Evolutionary conservation across 306 rosid genomes (phyloP), one percentile per base, ranked within the genome.

Genomic region (Herpetospermum pedunculosum): DNA sequence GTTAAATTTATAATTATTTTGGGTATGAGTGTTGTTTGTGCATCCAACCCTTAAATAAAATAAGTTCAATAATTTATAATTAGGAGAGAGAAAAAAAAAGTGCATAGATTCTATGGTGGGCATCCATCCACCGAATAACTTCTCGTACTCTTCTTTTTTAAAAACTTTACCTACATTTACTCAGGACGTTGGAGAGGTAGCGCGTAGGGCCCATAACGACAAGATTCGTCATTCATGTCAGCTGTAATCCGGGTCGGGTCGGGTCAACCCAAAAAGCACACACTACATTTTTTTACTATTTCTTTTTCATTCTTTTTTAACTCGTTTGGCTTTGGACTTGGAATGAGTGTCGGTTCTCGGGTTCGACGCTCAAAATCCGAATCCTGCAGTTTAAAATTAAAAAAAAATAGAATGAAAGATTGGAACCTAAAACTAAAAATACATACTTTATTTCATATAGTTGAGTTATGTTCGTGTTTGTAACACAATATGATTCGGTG

Each of bases 261-360:
- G 21, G 58, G 3, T 49, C 41, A n/a, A n/a, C n/a, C n/a, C n/a
- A n/a, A n/a, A n/a, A 59, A 48, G 0, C 64, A 57, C 8, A 47
- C 52, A 7, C 21, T 21, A 18, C 15, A 47, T 16, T 47, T 0
- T 18, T 16, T 47, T 16, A 47, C 52, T 15, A 47, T 15, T n/a
- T n/a, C n/a, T n/a, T n/a, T n/a, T n/a, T n/a, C n/a, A n/a, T n/a
- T n/a, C n/a, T 3, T 13, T 44, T 48, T 52, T 2, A 9, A 21
- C 5, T 13, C 12, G 37, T 30, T 58, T 35, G 15, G 44, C 0
- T 55, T 19, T 26, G 29, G 74, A 53, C 50, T 76, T 44, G 30
- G 72, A 54, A 83, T 71, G n/a, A 46, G 81, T 87, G 96, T 89
- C 92, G 92, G 86, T 70, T 81, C 83, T 79, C 75, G 82, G 76